Evolutionary conservation across 2,329 filamentous ascomycete species (phyloP).

Genomic region (Pseudogymnoascus sp.): DNA sequence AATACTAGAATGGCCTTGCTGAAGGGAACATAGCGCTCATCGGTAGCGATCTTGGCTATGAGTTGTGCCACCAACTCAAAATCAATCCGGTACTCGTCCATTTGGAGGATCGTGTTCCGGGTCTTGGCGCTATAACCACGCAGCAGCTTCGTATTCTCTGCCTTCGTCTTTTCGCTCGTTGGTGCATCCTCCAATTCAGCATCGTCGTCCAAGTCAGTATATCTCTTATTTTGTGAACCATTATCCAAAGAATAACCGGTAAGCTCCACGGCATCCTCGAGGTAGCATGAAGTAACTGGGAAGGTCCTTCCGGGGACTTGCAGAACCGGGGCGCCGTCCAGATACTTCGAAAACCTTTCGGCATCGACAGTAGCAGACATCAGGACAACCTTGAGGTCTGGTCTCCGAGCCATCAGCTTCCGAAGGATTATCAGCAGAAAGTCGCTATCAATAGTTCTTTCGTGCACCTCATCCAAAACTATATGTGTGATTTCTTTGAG

Average conservation of each 20-base stretch:
- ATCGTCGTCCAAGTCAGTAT: slow-evolving; percentile 57
- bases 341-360: slow-evolving; percentile 79
- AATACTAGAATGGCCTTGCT: slow-evolving; percentile 94
- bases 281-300: slow-evolving; percentile 75
- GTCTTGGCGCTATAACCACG: slow-evolving; percentile 69
- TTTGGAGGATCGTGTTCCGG: slow-evolving; percentile 60
- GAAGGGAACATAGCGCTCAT: slow-evolving; percentile 56
- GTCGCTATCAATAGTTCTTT: slow-evolving; percentile 92
- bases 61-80: slow-evolving; percentile 78
- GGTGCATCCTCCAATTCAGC: slow-evolving; percentile 39
- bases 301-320: slow-evolving; percentile 91
- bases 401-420: slow-evolving; percentile 65
- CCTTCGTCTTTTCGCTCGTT: slow-evolving; percentile 34
- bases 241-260: slow-evolving; percentile 62
- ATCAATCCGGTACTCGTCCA: slow-evolving; percentile 89
- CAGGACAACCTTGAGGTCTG: slow-evolving; percentile 81
- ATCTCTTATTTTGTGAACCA: slow-evolving; percentile 34
- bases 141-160: slow-evolving; percentile 55
- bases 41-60: slow-evolving; percentile 64
- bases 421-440: slow-evolving; percentile 89
- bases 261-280: slow-evolving; percentile 87
- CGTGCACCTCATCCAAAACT: slow-evolving; percentile 95
- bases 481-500: slow-evolving; percentile 86
- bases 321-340: slow-evolving; percentile 76
- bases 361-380: slow-evolving; percentile 98